A percentile compares a stretch with the other conserved stretches of the same genome.
These are phyloP conservation scores for Boehmeria nivea DNA, from an alignment of 306 rosid species.

Conservation along the genomic window DNA sequence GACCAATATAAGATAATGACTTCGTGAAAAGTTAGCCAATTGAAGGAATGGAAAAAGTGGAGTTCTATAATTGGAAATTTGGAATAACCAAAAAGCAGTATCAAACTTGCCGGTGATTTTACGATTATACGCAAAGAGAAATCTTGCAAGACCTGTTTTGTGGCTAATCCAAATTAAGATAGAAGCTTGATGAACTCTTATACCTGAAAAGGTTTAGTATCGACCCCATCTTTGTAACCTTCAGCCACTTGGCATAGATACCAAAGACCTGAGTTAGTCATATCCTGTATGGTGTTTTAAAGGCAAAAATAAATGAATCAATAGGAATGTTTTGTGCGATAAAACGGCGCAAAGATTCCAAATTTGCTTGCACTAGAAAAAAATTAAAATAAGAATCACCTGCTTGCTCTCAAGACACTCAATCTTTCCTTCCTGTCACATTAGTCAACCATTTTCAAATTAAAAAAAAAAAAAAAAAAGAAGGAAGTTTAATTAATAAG, in stretches of 20 bases:
- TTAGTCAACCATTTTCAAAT: neutral
- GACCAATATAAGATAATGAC: too few species aligned
- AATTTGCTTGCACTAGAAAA: neutral
- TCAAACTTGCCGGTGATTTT: neutral
- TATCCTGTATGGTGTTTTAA: too few species aligned
- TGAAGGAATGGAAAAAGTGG: too few species aligned
- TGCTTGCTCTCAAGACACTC: slow-evolving; percentile 48
- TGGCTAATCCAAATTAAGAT: neutral
- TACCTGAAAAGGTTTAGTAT: slow-evolving; percentile 32
- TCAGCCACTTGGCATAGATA: slow-evolving; percentile 47
- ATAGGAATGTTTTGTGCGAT: too few species aligned
- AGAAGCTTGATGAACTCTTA: neutral
- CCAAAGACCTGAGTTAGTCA: slow-evolving; percentile 44
- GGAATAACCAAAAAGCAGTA: neutral
- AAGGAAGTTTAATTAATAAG: too few species aligned
- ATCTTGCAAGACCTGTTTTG: neutral
- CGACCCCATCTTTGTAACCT: slow-evolving; percentile 27
- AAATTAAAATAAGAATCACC: slow-evolving; percentile 21
- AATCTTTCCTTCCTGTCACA: slow-evolving; percentile 41
- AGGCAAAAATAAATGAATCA: neutral
- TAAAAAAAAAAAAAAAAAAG: too few species aligned
- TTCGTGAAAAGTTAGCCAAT: too few species aligned
- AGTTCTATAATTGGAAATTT: too few species aligned
- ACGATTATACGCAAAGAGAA: neutral
- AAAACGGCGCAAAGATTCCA: too few species aligned